Conservation (phyloP, 2,329 filamentous ascomycete genomes). For the Aspergillus spinulosporus region DNA sequence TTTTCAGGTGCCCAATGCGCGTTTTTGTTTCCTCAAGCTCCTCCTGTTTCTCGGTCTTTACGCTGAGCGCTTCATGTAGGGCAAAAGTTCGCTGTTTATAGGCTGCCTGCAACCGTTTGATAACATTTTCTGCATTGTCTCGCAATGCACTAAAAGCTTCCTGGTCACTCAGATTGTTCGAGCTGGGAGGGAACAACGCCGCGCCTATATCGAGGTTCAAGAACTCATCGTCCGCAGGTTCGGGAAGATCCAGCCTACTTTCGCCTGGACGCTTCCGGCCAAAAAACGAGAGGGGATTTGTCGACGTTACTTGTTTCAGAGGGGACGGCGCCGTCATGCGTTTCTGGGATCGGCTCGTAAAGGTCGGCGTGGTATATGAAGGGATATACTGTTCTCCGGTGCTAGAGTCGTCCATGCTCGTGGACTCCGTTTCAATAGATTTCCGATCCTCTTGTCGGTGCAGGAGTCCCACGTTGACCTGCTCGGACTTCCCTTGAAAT, state of each 20-base stretch:
- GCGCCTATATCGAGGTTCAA: conserved; percentile 56
- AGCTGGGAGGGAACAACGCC: conserved; percentile 55
- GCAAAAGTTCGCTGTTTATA: conserved; percentile 55
- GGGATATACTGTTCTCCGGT: conserved; percentile 19
- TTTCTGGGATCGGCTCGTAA: conserved; percentile 28
- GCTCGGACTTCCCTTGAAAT: conserved; percentile 55
- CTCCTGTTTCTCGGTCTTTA: conserved; percentile 59
- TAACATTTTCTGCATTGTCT: conserved; percentile 56
- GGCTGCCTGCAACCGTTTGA: conserved; percentile 56
- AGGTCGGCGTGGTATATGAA: conserved; percentile 18
- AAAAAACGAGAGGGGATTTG: conserved; percentile 47
- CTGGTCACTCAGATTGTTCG: conserved; percentile 51
- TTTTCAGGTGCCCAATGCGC: conserved; percentile 58
- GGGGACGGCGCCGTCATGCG: conserved; percentile 33
- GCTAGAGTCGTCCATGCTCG: conserved; percentile 11
- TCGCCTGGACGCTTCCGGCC: conserved; percentile 37
- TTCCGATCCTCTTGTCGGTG: conserved; percentile 18
- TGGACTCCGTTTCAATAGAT: conserved; percentile 18
- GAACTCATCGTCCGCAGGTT: conserved; percentile 53
- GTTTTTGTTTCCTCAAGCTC: conserved; percentile 63
- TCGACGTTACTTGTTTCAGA: conserved; percentile 36
- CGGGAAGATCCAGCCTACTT: conserved; percentile 30
- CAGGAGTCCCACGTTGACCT: conserved; percentile 47
- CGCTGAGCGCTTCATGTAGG: conserved; percentile 53
- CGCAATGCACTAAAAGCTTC: conserved; percentile 59